phyloP scores from a whole-genome alignment of 108 stramenopile species.

The Licmophora abbreviata region DNA sequence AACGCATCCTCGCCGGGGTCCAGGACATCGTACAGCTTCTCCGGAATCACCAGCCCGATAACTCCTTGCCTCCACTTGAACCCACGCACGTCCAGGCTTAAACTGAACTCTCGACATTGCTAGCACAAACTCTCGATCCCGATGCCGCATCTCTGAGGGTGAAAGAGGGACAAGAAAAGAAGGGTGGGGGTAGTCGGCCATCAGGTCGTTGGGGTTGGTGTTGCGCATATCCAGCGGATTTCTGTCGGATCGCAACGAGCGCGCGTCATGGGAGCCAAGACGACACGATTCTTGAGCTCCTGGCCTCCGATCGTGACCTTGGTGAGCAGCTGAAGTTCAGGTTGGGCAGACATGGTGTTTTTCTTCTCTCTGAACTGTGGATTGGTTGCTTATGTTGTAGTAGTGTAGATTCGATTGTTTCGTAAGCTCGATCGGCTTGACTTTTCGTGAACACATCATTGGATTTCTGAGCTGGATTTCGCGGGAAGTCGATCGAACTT shows the following conservation, averaged over 20 bases:
- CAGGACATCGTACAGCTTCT: not conserved
- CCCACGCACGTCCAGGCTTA: not conserved
- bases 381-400: too few relatives aligned
- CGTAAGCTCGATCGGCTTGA: too few relatives aligned
- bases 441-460: too few relatives aligned
- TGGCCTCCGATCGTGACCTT: constrained; percentile 29
- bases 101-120: too few relatives aligned
- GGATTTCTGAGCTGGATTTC: too few relatives aligned
- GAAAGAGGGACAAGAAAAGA: too few relatives aligned
- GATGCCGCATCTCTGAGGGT: too few relatives aligned
- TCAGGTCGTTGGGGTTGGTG: constrained; percentile 49
- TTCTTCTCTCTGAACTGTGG: too few relatives aligned
- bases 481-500: too few relatives aligned
- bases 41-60: not conserved
- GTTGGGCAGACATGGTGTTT: not conserved
- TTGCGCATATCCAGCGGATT: constrained; percentile 15
- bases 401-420: too few relatives aligned
- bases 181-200: constrained; percentile 42
- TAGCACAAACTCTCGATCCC: too few relatives aligned
- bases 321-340: constrained; percentile 16
- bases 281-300: constrained; percentile 43
- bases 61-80: constrained; percentile 1
- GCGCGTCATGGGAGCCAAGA: constrained; percentile 60
- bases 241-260: constrained; percentile 33
- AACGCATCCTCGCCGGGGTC: not conserved